A percentile compares a stretch with the other conserved stretches of the same genome.
Evolutionary conservation across 805 yeast species (phyloP).

Genomic region (Phaffomyces thermotolerans): DNA sequence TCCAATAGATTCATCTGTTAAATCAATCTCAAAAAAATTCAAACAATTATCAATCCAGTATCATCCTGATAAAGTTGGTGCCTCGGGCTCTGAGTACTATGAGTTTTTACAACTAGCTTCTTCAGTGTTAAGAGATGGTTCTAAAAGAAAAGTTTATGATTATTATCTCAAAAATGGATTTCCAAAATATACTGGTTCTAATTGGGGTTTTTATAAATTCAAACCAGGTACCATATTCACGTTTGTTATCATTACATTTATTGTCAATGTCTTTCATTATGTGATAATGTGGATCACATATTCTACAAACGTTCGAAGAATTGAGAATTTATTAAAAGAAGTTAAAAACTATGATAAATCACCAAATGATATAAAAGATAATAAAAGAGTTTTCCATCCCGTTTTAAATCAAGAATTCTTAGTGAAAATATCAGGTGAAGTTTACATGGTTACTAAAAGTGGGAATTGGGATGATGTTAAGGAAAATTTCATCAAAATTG

Average conservation of each 20-base stretch:
- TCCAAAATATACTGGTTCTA: slow-evolving; percentile 60
- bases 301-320: slow-evolving; percentile 48
- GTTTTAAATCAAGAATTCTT: slow-evolving; percentile 42
- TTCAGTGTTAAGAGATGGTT: slow-evolving; percentile 51
- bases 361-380: slow-evolving; percentile 27
- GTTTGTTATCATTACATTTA: slow-evolving; percentile 39
- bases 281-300: slow-evolving; percentile 43
- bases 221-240: slow-evolving; percentile 58
- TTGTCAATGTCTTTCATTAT: slow-evolving; percentile 53
- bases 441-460: slow-evolving; percentile 39
- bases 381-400: slow-evolving; percentile 16
- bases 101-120: slow-evolving; percentile 74
- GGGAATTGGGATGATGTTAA: slow-evolving; percentile 27
- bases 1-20: slow-evolving; percentile 27
- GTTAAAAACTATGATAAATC: slow-evolving; percentile 56
- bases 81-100: slow-evolving; percentile 44
- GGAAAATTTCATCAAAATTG: slow-evolving; percentile 33
- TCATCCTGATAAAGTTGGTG: slow-evolving; percentile 76
- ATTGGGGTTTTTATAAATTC: slow-evolving; percentile 57
- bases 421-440: slow-evolving; percentile 49
- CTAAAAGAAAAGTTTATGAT: slow-evolving; percentile 66
- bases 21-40: slow-evolving; percentile 58
- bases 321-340: slow-evolving; percentile 43
- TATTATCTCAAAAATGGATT: slow-evolving; percentile 78
- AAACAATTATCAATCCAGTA: slow-evolving; percentile 60